Conservation (phyloP, 768 basidiomycete species). For the Epithele typhae region DNA sequence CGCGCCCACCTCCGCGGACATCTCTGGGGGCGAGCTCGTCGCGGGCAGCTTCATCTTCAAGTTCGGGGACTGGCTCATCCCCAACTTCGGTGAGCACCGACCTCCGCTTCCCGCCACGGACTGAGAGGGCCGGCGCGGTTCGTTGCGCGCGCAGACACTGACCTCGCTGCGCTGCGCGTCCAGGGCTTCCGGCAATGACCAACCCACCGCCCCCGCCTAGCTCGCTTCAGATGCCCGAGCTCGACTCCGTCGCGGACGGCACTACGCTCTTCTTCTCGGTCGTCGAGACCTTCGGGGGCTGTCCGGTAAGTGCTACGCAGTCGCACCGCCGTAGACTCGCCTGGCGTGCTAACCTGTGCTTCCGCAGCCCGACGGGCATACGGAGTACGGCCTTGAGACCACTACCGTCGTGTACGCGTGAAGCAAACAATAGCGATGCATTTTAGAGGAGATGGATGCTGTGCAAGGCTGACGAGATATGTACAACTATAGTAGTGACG, state of each 20-base stretch:
- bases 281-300: slow-evolving; percentile 16
- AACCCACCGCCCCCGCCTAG: slow-evolving; percentile 13
- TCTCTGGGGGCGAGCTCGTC: slow-evolving; percentile 10
- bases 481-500: no score
- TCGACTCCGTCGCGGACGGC: slow-evolving; percentile 5
- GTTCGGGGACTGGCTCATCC: slow-evolving; percentile 16
- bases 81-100: slow-evolving; percentile 17
- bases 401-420: slow-evolving; percentile 10
- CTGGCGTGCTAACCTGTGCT: no score
- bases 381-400: slow-evolving; percentile 16
- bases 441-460: no score
- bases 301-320: slow-evolving; percentile 13
- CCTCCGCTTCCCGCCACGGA: not conserved
- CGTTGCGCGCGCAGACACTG: no score
- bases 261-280: slow-evolving; percentile 14
- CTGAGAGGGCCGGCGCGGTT: no score
- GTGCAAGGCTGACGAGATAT: no score
- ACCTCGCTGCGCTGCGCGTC: not conserved
- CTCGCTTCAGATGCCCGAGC: slow-evolving; percentile 8
- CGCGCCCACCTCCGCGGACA: slow-evolving; percentile 7
- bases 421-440: no score
- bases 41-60: slow-evolving; percentile 14
- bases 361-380: slow-evolving; percentile 5
- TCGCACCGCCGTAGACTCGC: not conserved
- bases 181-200: slow-evolving; percentile 15